phyloP scores from a whole-genome alignment of 2,329 filamentous ascomycete species.

The Trematosphaeria pertusa region DNA sequence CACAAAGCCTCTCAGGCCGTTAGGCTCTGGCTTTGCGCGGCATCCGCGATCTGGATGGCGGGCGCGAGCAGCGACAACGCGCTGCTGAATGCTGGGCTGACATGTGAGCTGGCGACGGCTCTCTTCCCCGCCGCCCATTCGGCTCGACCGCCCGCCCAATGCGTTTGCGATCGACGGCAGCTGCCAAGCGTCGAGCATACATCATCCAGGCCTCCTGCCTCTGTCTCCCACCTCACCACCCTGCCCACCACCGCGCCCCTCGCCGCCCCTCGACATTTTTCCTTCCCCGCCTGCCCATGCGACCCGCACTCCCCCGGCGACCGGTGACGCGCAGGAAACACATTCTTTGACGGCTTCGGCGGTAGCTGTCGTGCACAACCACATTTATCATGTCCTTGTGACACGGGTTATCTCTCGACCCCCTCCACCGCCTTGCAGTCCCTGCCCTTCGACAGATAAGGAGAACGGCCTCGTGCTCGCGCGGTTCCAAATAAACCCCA shows the following conservation, averaged over 20 bases:
- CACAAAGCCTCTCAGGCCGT: constrained; percentile 12
- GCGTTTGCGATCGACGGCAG: constrained; percentile 21
- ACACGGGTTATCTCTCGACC: constrained; percentile 39
- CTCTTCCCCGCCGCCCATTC: constrained; percentile 23
- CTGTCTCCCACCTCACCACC: constrained; percentile 4
- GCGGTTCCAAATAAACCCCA: constrained; percentile 15
- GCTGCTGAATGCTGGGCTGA: constrained; percentile 14
- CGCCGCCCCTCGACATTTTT: constrained; percentile 6
- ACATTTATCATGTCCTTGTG: constrained; percentile 48
- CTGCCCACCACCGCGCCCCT: constrained; percentile 2
- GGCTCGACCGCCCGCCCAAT: constrained; percentile 23
- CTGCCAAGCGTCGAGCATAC: constrained; percentile 26
- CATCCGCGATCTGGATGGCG: background rate
- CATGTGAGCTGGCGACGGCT: constrained; percentile 17
- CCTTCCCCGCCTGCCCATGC: constrained; percentile 20
- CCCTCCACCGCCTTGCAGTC: constrained; percentile 16
- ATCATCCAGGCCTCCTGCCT: constrained; percentile 24
- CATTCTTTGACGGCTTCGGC: constrained; percentile 24
- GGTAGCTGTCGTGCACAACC: constrained; percentile 21
- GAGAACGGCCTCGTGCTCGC: constrained; percentile 20
- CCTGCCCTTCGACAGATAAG: constrained; percentile 15
- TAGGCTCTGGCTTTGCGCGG: constrained; percentile 11
- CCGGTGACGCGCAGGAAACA: constrained; percentile 12
- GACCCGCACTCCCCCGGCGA: constrained; percentile 17
- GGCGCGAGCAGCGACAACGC: constrained; percentile 1